Conservation (phyloP, 768 basidiomycete genomes). For the Termitomyces eurrhizus region DNA sequence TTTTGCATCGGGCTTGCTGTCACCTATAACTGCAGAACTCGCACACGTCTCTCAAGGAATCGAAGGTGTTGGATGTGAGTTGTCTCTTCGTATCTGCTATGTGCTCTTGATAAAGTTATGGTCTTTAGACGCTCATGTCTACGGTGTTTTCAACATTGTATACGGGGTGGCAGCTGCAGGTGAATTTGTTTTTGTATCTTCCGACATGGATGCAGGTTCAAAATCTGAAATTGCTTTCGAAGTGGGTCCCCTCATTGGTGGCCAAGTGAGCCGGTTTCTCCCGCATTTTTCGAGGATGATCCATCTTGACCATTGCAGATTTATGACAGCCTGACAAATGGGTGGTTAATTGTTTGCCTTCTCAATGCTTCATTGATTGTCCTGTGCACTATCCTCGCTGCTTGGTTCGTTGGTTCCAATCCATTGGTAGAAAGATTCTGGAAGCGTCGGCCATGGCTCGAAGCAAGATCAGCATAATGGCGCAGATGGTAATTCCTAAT, state of each 20-base stretch:
- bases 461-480: background rate
- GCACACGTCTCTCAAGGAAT: conserved; percentile 54
- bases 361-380: conserved; percentile 41
- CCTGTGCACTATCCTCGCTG: conserved; percentile 33
- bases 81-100: background rate
- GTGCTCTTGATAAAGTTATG: background rate
- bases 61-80: conserved; percentile 66
- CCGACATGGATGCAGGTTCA: background rate
- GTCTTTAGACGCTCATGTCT: conserved; percentile 63
- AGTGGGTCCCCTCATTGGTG: conserved; percentile 72
- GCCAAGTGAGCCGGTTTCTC: conserved; percentile 41
- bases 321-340: conserved; percentile 49
- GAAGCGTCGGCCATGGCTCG: background rate
- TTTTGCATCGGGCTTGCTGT: conserved; percentile 53
- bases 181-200: conserved; percentile 25
- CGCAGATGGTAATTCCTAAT: background rate
- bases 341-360: conserved; percentile 59
- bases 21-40: conserved; percentile 65
- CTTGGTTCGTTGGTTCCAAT: conserved; percentile 46
- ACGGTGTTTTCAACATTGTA: conserved; percentile 70
- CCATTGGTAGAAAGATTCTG: conserved; percentile 28
- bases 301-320: conserved; percentile 34
- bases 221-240: conserved; percentile 8
- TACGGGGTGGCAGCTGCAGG: conserved; percentile 63
- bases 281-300: background rate